Conservation (phyloP, 2,329 filamentous ascomycete species). For the Trichoderma breve region DNA sequence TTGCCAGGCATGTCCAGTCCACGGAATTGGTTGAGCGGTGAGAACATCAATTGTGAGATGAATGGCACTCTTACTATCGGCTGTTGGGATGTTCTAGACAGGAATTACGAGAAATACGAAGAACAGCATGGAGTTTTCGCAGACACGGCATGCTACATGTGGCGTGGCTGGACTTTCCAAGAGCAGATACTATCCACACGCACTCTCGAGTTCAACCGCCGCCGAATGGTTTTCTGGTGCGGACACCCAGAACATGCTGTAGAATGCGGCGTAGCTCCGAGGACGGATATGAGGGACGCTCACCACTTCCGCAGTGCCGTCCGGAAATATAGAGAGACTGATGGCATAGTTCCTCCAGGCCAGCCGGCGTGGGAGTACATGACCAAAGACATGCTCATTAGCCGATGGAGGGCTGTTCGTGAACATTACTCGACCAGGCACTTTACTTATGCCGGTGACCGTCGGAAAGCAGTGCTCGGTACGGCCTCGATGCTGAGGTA, state of each 20-base stretch:
- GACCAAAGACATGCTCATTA: background rate
- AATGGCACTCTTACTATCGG: background rate
- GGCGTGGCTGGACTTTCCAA: background rate
- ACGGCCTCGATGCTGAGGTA: background rate
- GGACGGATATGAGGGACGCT: background rate
- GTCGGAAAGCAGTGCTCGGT: background rate
- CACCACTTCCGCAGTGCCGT: background rate
- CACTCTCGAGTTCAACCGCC: background rate
- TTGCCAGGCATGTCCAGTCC: background rate
- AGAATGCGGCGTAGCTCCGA: background rate
- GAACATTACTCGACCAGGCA: background rate
- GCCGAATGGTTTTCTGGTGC: background rate
- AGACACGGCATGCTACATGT: background rate
- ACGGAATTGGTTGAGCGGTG: background rate
- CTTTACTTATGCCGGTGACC: background rate
- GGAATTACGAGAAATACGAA: background rate
- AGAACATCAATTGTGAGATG: background rate
- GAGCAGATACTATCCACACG: background rate
- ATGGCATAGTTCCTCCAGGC: background rate
- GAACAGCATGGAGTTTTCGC: background rate
- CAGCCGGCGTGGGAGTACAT: background rate
- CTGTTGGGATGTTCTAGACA: background rate
- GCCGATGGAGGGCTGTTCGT: background rate
- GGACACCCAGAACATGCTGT: background rate
- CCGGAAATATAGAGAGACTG: background rate